phyloP scores from a whole-genome alignment of 2,329 filamentous ascomycete species.

The Trichoderma simmonsii region DNA sequence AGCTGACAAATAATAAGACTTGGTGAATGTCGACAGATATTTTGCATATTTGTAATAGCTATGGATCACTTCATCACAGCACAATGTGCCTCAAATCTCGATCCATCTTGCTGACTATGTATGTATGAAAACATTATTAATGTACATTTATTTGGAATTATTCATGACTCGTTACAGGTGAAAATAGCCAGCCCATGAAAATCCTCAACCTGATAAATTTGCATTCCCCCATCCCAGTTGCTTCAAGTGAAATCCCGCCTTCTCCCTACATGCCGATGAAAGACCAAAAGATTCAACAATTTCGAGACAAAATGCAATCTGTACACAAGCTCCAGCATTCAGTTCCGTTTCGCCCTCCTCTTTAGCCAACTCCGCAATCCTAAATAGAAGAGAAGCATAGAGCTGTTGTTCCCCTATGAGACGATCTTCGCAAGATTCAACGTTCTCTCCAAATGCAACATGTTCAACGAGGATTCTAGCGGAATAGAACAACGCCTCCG shows the following conservation, averaged over 20 bases:
- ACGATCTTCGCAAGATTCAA: not conserved
- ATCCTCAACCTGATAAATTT: not conserved
- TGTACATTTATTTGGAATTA: not conserved
- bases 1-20: not conserved
- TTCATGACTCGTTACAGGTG: not conserved
- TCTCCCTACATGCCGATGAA: not conserved
- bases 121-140: not conserved
- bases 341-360: not conserved
- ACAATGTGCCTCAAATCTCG: not conserved
- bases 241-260: not conserved
- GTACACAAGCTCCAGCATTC: conserved; percentile 2
- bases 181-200: not conserved
- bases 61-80: too few relatives aligned
- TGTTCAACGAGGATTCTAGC: not conserved
- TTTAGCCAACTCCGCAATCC: not conserved
- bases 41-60: not conserved
- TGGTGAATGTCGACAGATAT: not conserved
- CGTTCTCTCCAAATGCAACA: not conserved
- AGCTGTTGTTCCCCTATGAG: not conserved
- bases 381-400: not conserved
- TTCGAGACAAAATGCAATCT: conserved; percentile 6
- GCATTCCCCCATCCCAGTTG: not conserved
- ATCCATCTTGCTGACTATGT: not conserved
- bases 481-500: not conserved
- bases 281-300: not conserved